Base-by-base conservation (phyloP, 345 rosid species). In the Melastoma malabathricum region DNA sequence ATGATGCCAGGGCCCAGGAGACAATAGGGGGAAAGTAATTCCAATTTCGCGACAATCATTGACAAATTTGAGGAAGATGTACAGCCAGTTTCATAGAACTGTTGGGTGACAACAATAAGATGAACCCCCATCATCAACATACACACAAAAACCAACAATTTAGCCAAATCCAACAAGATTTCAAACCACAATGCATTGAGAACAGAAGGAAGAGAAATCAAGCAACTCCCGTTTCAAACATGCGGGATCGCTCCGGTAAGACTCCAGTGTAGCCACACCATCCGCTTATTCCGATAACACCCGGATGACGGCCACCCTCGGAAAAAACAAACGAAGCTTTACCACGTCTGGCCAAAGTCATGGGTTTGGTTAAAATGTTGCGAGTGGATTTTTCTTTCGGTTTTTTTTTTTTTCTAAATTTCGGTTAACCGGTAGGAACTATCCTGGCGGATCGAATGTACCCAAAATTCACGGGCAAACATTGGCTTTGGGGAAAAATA, bases 231-330 rank as follows among this genome's bases (percentile, higher is more conserved):
- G 68, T 80, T 92, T 88, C 69, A 92, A 66, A 63, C 88, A 92
- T 50, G 73, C 79, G 45, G 88, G 99, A 71, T 87, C 97, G 31
- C 58, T 84, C 62, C 66, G 76, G 51, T 87, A 92, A 63, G 77
- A 67, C 60, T 84, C 95, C 1, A 59, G 66, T 2, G 97, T 54
- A 31, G 97, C 90, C 38, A 81, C 53, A 0, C 97, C 95, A 52
- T 87, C 18, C 18, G 43, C 72, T 71, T n/a, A n/a, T n/a, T 46
- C 72, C 95, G 43, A 92, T 87, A 19, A 64, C 78, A 64, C 87
- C 99, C 0, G 99, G 99, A 54, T 92, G 99, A 3, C n/a, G n/a
- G n/a, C n/a, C n/a, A n/a, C 84, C 90, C 95, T 92, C 99, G 81
- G 70, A 22, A 38, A 18, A 47, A 1, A 46, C 46, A 46, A 62